These are phyloP conservation scores for Pythium myriotylum DNA, from an alignment of 352 stramenopile genomes.

Conservation along the genomic window DNA sequence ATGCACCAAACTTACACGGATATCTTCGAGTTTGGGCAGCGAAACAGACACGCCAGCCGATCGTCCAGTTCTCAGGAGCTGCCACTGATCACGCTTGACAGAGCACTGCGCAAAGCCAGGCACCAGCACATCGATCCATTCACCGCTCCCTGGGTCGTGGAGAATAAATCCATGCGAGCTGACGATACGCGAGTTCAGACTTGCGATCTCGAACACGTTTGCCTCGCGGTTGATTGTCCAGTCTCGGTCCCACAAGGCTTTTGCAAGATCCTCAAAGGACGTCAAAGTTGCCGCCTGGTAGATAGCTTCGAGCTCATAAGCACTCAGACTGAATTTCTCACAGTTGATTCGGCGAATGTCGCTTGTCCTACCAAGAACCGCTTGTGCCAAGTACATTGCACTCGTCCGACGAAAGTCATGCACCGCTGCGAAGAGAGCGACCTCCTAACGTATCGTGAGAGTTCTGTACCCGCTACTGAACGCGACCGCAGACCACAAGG, in stretches of 20 bases:
- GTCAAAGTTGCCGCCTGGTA: background rate
- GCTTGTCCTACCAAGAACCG: background rate
- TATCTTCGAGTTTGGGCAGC: too few relatives aligned
- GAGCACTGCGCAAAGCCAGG: constrained; percentile 14
- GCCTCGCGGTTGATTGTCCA: background rate
- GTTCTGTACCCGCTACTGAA: constrained; percentile 9
- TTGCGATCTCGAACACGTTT: background rate
- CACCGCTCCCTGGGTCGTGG: background rate
- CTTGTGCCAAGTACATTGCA: too few relatives aligned
- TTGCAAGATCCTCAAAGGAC: background rate
- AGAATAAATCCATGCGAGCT: background rate
- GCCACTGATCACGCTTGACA: constrained; percentile 10
- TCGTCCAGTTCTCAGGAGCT: background rate
- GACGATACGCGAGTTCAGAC: background rate
- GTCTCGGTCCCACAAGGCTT: constrained; percentile 10
- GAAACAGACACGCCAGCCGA: too few relatives aligned
- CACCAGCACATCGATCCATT: constrained; percentile 19
- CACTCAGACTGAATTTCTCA: background rate
- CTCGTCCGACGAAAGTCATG: background rate
- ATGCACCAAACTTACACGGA: too few relatives aligned
- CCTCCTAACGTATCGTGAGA: too few relatives aligned
- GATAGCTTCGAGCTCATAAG: background rate
- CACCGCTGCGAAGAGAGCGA: too few relatives aligned
- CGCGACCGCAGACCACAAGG: constrained; percentile 14
- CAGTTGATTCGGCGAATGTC: background rate